Evolutionary conservation across 805 yeast species (phyloP).

Genomic region (Starmerella apicola): DNA sequence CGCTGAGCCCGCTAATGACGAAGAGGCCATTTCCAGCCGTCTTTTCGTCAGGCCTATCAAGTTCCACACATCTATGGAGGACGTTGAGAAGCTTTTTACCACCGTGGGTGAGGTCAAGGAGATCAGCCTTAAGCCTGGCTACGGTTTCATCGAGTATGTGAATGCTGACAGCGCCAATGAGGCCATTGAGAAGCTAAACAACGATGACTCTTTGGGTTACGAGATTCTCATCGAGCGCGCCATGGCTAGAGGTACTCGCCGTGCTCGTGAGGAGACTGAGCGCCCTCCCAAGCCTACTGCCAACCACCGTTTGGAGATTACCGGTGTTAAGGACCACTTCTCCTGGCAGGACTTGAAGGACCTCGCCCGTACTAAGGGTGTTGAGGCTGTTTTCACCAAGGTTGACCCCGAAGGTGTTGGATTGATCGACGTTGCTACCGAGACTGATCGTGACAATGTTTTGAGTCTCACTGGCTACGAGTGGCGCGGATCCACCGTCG

Average conservation of each 20-base stretch:
- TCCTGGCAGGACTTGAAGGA: slow-evolving; percentile 50
- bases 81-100: slow-evolving; percentile 38
- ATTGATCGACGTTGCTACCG: slow-evolving; percentile 82
- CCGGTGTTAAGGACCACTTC: slow-evolving; percentile 13
- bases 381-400: slow-evolving; percentile 30
- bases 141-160: slow-evolving; percentile 58
- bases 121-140: slow-evolving; percentile 44
- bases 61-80: slow-evolving; percentile 24
- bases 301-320: slow-evolving; percentile 20
- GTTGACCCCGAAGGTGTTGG: slow-evolving; percentile 28
- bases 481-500: slow-evolving; percentile 52
- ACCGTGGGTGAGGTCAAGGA: slow-evolving; percentile 43
- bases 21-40: slow-evolving; percentile 13
- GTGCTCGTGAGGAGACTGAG: slow-evolving; percentile 20
- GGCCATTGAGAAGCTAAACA: slow-evolving; percentile 46
- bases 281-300: slow-evolving; percentile 19
- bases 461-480: slow-evolving; percentile 67
- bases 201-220: slow-evolving; percentile 28
- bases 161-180: slow-evolving; percentile 45
- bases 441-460: slow-evolving; percentile 85
- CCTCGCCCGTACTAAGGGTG: slow-evolving; percentile 51
- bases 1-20: background rate
- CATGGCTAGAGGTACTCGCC: slow-evolving; percentile 23
- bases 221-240: slow-evolving; percentile 27
- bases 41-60: slow-evolving; percentile 23